Base-by-base conservation (phyloP, 2,329 filamentous ascomycete genomes). In the Lachnum nothofagi region DNA sequence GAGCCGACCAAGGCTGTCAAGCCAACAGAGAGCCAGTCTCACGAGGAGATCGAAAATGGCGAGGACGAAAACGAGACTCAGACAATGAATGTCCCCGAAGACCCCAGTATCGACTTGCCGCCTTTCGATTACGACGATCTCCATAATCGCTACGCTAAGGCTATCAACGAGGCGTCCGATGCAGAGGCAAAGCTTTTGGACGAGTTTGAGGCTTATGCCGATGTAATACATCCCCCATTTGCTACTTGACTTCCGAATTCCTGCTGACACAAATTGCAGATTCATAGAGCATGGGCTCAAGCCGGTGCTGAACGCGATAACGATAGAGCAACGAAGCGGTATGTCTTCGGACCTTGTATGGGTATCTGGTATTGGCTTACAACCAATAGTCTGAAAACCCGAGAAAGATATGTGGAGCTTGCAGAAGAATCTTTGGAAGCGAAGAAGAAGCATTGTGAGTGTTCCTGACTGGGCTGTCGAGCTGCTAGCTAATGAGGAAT, bases 401-500 rank as follows among this genome's bases (percentile, higher is more conserved):
- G 90, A 53, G 82, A 85, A 65, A 75, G 81, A 52, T 86, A 85
- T 65, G 88, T 95, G 24, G 80, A 85, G 53, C 73, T 88, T 37
- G 80, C 85, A 0, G 91, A 95, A 65, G 72, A 80, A 33, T 78
- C 75, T 22, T 73, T 95, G 48, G 80, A 82, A 46, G 77, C 84
- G 57, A 93, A 86, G 64, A 85, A 90, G 62, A 75, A 83, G 52
- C 90, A 95, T 61, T 88, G 90, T 95, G 71, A 71, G 86, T 70
- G 24, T 37, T 23, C 14, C 0, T 19, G 20, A 19, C 20, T 14
- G 22, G 10, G 16, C 22, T 17, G 19, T 17, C 22, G 14, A 12
- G 17, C n/a, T 20, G 4, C 8, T 16, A 17, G 27, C 41, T 48
- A 44, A 45, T 17, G 14, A 46, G 20, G 20, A 39, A 63, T 56